Evolutionary conservation across 257 asterid species (phyloP), one percentile per base, ranked within the genome.

Genomic region (Solanum pennellii): DNA sequence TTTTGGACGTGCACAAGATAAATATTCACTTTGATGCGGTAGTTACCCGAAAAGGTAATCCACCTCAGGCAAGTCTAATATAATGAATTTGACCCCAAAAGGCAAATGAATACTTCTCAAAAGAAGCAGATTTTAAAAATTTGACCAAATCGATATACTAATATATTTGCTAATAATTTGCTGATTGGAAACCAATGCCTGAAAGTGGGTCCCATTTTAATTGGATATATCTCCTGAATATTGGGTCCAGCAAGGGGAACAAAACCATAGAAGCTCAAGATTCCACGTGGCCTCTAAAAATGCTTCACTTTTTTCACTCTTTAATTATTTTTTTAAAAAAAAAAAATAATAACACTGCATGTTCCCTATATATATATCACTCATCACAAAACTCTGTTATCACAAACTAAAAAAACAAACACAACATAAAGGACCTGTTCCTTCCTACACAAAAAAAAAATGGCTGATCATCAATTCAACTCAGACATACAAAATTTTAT

Each of bases 141-240:
- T 59, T 59, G 3, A 21, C 1, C 5, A 59, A 20, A 8, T 59
- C 12, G 25, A 59, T 12, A 1, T 0, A 59, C 2, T 59, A 7
- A 7, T 59, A 59, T 7, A 59, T 59, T 56, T 56, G 66, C 25
- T 7, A 56, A 73, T 73, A 73, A 20, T 73, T 73, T 37, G 82
- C 23, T 73, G 68, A 12, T 49, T 49, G 69, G 45, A 18, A 80
- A 82, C 11, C 69, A 49, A 20, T 31, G 44, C 21, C 85, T 18
- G 27, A 82, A 80, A 12, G 12, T 72, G 80, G 87, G 83, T 29
- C 89, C 90, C 91, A 73, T 5, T 62, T 31, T 73, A 25, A 87
- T 86, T 91, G 92, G 93, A 93, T 92, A 88, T 88, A 87, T 90
- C 93, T 86, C 90, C 94, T 88, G 89, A 91, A 71, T 39, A 72